A percentile compares a stretch with the other conserved stretches of the same genome.
Conservation (phyloP, 23 red algal species). For the Chondrus crispus region DNA sequence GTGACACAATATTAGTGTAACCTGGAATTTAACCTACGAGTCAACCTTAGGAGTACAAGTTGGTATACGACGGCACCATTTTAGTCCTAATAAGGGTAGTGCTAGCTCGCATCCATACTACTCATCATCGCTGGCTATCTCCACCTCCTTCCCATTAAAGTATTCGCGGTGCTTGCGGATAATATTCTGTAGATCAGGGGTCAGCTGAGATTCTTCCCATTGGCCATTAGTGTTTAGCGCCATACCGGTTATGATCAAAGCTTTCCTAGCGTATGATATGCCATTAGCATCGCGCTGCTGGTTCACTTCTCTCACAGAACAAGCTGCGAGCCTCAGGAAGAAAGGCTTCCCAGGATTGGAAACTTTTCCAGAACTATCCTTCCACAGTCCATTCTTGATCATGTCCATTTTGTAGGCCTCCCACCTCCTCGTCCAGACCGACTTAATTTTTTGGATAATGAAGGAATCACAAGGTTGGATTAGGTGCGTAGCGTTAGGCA, state of each 20-base stretch:
- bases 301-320: not conserved
- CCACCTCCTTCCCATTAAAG: too few relatives aligned
- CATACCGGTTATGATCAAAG: not conserved
- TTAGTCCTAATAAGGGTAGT: too few relatives aligned
- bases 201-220: not conserved
- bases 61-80: too few relatives aligned
- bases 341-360: not conserved
- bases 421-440: not conserved
- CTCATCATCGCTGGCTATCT: too few relatives aligned
- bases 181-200: not conserved
- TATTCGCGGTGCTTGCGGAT: not conserved
- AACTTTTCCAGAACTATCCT: not conserved
- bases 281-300: not conserved
- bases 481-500: not conserved
- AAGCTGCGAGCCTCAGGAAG: not conserved
- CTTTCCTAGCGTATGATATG: not conserved
- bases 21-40: too few relatives aligned
- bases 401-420: not conserved
- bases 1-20: too few relatives aligned
- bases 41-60: too few relatives aligned
- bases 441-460: not conserved
- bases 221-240: not conserved
- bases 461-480: constrained; percentile 1
- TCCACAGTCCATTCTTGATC: not conserved
- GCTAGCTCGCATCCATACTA: too few relatives aligned